Conservation (phyloP, 2,329 filamentous ascomycete genomes). For the Colletotrichum lindemuthianum region DNA sequence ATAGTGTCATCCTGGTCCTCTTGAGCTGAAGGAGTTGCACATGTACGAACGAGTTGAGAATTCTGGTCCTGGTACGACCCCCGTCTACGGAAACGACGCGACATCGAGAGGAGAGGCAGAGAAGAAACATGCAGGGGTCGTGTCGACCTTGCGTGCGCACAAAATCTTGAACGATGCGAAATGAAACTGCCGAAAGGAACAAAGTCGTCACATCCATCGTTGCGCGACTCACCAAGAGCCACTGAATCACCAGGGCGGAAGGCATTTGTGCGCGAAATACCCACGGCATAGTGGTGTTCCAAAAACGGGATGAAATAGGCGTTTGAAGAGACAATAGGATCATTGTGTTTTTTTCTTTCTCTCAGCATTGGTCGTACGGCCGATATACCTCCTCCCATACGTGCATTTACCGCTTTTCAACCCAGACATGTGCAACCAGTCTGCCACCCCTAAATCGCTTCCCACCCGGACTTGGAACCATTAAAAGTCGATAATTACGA, state of each 20-base stretch:
- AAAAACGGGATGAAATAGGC: constrained; percentile 47
- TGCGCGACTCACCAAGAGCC: neutral
- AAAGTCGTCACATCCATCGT: neutral
- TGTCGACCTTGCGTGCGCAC: neutral
- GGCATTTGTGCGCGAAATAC: constrained; percentile 25
- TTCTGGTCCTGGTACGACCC: constrained; percentile 16
- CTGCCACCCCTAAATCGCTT: constrained; percentile 1
- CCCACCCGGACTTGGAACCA: neutral
- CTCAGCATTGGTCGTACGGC: neutral
- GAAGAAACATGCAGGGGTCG: neutral
- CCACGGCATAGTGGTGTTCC: constrained; percentile 40
- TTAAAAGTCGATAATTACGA: neutral
- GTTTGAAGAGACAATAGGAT: constrained; percentile 46
- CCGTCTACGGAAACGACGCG: constrained; percentile 4
- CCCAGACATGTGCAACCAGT: constrained; percentile 13
- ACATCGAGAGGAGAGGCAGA: neutral
- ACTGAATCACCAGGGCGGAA: constrained; percentile 3
- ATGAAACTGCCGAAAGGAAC: neutral
- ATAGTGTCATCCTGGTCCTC: constrained; percentile 88
- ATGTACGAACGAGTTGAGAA: constrained; percentile 18
- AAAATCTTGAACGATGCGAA: neutral
- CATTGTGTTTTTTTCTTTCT: constrained; percentile 24
- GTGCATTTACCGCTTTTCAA: constrained; percentile 12
- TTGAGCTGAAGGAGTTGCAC: constrained; percentile 66
- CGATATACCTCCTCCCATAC: neutral